These are phyloP conservation scores for Solanum dulcamara DNA, from an alignment of 257 asterid genomes.

Conservation along the genomic window DNA sequence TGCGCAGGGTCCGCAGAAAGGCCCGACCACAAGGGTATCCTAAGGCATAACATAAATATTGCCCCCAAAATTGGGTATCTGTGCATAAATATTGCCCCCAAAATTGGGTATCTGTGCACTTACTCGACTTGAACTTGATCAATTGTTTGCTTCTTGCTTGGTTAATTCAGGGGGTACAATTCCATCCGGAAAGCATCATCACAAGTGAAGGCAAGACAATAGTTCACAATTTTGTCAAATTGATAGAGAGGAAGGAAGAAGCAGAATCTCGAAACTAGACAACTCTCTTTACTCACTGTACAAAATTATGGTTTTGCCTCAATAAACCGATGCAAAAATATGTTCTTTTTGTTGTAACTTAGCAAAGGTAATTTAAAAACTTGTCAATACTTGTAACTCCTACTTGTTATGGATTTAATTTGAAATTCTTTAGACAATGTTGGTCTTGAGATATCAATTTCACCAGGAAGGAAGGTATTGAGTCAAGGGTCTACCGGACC, in stretches of 20 bases:
- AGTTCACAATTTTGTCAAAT: conserved; percentile 56
- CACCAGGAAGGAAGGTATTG: background rate
- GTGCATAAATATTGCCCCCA: background rate
- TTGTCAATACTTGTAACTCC: background rate
- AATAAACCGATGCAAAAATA: background rate
- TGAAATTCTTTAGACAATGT: background rate
- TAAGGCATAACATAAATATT: background rate
- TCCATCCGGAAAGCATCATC: conserved; percentile 86
- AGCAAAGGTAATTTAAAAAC: background rate
- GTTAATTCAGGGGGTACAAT: conserved; percentile 72
- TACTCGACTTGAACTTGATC: background rate
- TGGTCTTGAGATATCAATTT: background rate
- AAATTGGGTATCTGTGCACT: background rate
- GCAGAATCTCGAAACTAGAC: conserved; percentile 27
- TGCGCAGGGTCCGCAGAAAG: no score
- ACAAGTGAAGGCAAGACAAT: conserved; percentile 66
- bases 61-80: no score
- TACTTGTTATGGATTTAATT: background rate
- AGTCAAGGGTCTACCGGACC: background rate
- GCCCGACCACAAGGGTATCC: no score
- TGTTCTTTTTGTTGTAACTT: background rate
- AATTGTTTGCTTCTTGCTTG: background rate
- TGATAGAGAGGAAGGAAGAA: conserved; percentile 53
- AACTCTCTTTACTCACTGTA: background rate
- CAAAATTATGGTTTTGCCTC: background rate